Percentiles rank a stretch among this genome's conserved stretches.
phyloP scores from a whole-genome alignment of 805 yeast species.

The Kazachstania kunashirensis region DNA sequence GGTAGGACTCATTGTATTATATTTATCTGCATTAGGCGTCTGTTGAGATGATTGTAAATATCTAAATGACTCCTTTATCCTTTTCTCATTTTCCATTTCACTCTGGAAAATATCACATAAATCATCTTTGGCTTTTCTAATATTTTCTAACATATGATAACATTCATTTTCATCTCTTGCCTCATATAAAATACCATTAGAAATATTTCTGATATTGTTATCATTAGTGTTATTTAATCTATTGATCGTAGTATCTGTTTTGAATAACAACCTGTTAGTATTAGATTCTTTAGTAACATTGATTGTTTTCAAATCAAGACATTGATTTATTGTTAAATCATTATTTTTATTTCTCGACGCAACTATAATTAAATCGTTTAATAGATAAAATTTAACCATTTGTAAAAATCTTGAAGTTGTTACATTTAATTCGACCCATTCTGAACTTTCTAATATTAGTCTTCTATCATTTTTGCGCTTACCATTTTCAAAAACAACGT shows the following conservation, averaged over 20 bases:
- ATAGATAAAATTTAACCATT: slow-evolving; percentile 62
- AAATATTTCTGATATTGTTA: background rate
- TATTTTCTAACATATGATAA: slow-evolving; percentile 41
- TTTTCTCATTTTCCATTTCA: slow-evolving; percentile 37
- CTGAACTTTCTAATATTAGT: slow-evolving; percentile 63
- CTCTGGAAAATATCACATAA: slow-evolving; percentile 44
- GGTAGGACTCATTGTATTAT: slow-evolving; percentile 25
- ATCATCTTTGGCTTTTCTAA: slow-evolving; percentile 54
- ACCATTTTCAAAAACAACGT: slow-evolving; percentile 5
- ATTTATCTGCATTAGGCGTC: slow-evolving; percentile 25
- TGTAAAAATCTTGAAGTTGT: slow-evolving; percentile 76
- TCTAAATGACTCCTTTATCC: slow-evolving; percentile 37
- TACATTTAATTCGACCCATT: slow-evolving; percentile 80
- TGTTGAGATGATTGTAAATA: slow-evolving; percentile 31
- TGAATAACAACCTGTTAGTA: slow-evolving; percentile 14
- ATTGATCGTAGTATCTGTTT: slow-evolving; percentile 10
- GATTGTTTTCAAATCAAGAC: slow-evolving; percentile 67
- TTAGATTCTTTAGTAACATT: slow-evolving; percentile 30
- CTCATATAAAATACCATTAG: slow-evolving; percentile 14
- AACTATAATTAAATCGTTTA: slow-evolving; percentile 67
- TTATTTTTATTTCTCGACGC: slow-evolving; percentile 51
- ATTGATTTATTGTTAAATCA: slow-evolving; percentile 57
- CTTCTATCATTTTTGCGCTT: slow-evolving; percentile 47
- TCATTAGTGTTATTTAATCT: slow-evolving; percentile 4
- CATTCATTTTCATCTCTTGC: slow-evolving; percentile 20